These are phyloP conservation scores for Fusarium nurragi DNA, from an alignment of 2,329 filamentous ascomycete species.

Conservation along the genomic window DNA sequence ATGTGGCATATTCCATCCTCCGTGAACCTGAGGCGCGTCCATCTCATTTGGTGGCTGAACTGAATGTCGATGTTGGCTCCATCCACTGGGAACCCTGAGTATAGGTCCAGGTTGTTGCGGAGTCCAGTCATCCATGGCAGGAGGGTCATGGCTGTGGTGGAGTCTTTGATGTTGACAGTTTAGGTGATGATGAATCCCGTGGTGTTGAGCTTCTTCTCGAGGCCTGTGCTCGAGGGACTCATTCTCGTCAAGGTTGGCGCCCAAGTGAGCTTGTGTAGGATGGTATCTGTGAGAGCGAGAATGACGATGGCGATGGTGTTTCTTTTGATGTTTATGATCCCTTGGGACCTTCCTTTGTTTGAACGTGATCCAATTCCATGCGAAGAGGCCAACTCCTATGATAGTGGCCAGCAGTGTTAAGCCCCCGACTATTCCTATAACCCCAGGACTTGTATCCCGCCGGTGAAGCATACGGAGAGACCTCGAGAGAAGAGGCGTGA, in stretches of 20 bases:
- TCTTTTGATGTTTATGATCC: background rate
- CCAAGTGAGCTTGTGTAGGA: background rate
- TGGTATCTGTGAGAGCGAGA: background rate
- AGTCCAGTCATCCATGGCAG: background rate
- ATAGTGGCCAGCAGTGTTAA: constrained; percentile 13
- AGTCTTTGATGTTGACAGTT: constrained; percentile 13
- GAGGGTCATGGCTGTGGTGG: background rate
- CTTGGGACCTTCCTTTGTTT: background rate
- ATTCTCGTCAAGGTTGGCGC: background rate
- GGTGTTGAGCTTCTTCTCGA: background rate
- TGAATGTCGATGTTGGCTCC: background rate
- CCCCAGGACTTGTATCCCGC: constrained; percentile 9
- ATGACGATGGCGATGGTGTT: background rate
- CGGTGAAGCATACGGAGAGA: background rate
- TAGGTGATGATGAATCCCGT: background rate
- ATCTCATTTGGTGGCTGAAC: constrained; percentile 28
- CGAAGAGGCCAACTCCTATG: constrained; percentile 11
- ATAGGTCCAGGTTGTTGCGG: constrained; percentile 11
- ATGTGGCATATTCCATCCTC: background rate
- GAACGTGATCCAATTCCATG: constrained; percentile 19
- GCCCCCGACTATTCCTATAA: constrained; percentile 21
- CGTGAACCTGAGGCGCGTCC: constrained; percentile 41
- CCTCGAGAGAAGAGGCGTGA: background rate
- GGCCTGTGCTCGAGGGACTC: background rate
- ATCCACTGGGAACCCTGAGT: background rate